Evolutionary conservation across 345 rosid genomes (phyloP).

Genomic region (Isatis tinctoria): DNA sequence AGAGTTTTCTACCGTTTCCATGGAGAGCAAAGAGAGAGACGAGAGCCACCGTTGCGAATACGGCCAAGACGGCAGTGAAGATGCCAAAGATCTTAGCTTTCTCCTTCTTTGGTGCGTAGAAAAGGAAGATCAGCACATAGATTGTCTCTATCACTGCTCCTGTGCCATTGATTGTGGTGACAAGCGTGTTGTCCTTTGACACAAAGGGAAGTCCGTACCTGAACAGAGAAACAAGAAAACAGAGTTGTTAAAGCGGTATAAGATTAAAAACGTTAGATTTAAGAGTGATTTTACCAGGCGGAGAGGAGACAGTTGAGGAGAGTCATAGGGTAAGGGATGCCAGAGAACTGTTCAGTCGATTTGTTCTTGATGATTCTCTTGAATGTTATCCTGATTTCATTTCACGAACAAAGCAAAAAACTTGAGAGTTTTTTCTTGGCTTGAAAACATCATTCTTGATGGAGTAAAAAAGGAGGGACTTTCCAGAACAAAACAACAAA

Average conservation of each 20-base stretch:
- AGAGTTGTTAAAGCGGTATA: background rate
- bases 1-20: conserved; percentile 61
- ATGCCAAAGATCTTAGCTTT: conserved; percentile 68
- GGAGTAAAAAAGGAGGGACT: background rate
- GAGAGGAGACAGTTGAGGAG: conserved; percentile 96
- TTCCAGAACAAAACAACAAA: background rate
- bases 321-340: conserved; percentile 95
- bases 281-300: conserved; percentile 53
- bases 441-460: background rate
- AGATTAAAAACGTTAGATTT: background rate
- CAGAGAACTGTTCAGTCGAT: conserved; percentile 90
- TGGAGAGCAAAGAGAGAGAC: conserved; percentile 71
- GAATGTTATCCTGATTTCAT: conserved; percentile 69
- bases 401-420: background rate
- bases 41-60: conserved; percentile 56
- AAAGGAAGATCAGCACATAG: conserved; percentile 62
- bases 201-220: conserved; percentile 98
- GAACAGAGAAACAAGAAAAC: conserved; percentile 1
- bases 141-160: conserved; percentile 67
- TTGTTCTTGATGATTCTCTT: conserved; percentile 61
- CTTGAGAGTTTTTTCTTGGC: background rate
- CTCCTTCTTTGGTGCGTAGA: conserved; percentile 69
- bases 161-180: conserved; percentile 76
- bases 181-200: conserved; percentile 71
- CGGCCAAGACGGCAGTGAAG: conserved; percentile 40